phyloP scores from a whole-genome alignment of 768 basidiomycete species.

The Rhodotorula toruloides region DNA sequence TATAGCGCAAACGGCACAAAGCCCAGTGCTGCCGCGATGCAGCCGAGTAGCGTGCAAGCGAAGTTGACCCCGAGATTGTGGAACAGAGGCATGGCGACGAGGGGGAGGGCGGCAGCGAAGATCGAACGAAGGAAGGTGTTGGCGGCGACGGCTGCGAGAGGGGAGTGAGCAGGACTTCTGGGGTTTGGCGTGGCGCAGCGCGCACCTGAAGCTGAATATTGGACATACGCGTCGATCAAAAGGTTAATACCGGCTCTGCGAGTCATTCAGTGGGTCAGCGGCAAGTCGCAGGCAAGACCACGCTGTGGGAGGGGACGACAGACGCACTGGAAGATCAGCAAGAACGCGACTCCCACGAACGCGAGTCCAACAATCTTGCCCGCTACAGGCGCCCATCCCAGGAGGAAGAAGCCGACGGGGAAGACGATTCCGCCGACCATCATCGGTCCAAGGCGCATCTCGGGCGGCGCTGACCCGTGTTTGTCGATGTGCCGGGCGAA shows the following conservation, averaged over 20 bases:
- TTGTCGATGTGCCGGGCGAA: constrained; percentile 35
- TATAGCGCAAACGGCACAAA: constrained; percentile 32
- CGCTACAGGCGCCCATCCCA: constrained; percentile 44
- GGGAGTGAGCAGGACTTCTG: background rate
- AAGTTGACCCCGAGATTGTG: constrained; percentile 44
- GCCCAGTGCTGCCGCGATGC: constrained; percentile 19
- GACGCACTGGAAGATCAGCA: constrained; percentile 47
- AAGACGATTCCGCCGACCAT: constrained; percentile 46
- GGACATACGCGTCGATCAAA: constrained; percentile 42
- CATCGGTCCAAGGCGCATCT: constrained; percentile 47
- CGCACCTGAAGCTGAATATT: constrained; percentile 42
- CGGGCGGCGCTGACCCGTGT: constrained; percentile 43
- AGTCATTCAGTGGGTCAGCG: background rate
- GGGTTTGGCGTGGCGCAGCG: background rate
- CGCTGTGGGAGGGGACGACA: background rate
- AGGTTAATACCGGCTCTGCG: background rate
- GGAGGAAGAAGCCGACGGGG: constrained; percentile 43
- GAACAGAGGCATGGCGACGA: constrained; percentile 46
- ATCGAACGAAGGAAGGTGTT: constrained; percentile 19
- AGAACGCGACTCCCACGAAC: constrained; percentile 45
- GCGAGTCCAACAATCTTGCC: constrained; percentile 44
- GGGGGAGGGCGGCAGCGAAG: constrained; percentile 40
- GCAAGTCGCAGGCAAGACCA: too few relatives aligned
- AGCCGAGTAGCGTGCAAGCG: constrained; percentile 37
- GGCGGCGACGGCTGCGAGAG: constrained; percentile 16